These are phyloP conservation scores for Nectriaceae sp. DNA, from an alignment of 2,329 filamentous ascomycete species.

Conservation along the genomic window DNA sequence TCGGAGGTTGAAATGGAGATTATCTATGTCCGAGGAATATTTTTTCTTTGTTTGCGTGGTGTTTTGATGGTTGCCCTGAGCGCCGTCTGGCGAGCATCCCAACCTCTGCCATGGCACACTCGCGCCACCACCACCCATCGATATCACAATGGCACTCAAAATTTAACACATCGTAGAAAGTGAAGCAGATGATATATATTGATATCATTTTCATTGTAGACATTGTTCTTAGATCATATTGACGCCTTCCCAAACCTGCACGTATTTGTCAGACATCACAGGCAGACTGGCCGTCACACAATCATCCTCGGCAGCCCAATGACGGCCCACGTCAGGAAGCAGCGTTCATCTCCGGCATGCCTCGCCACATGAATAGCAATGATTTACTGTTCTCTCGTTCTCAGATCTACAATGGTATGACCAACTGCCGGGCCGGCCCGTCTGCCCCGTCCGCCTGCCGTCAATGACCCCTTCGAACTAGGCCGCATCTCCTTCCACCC, in stretches of 20 bases:
- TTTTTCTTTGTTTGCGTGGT: conserved; percentile 2
- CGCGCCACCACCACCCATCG: too few relatives aligned
- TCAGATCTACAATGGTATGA: neutral
- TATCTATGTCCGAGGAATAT: conserved; percentile 8
- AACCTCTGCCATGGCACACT: neutral
- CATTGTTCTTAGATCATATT: too few relatives aligned
- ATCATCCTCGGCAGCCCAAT: too few relatives aligned
- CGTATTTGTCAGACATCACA: too few relatives aligned
- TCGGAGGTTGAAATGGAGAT: neutral
- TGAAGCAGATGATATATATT: neutral
- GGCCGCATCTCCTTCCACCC: neutral
- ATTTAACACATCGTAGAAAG: too few relatives aligned
- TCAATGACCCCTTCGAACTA: neutral
- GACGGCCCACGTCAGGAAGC: neutral
- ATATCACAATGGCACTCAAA: neutral
- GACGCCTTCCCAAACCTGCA: too few relatives aligned
- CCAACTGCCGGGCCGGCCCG: too few relatives aligned
- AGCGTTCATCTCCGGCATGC: neutral
- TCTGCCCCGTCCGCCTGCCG: too few relatives aligned
- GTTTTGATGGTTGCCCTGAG: conserved; percentile 20
- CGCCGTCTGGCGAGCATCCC: conserved; percentile 2
- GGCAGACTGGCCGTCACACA: too few relatives aligned
- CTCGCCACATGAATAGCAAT: neutral
- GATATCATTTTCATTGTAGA: neutral
- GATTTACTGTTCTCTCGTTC: neutral